Conservation (phyloP, 2,329 filamentous ascomycete species). For the Pseudopyricularia cyperi region DNA sequence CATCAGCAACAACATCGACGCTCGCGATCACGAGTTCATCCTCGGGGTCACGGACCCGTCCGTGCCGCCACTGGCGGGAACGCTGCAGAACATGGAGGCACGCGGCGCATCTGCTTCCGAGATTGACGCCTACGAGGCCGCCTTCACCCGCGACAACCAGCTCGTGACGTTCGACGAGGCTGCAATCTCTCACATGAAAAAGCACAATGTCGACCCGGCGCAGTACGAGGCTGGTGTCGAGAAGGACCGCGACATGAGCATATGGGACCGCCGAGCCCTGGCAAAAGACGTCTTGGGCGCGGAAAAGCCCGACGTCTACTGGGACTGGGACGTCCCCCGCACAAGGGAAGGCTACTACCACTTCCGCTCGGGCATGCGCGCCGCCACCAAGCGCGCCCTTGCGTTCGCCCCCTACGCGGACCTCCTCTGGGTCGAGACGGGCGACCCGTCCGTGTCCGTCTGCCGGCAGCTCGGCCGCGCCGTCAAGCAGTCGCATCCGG, state of each 20-base stretch:
- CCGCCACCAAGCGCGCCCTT: slow-evolving; percentile 85
- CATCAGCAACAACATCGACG: slow-evolving; percentile 80
- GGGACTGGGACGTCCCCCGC: slow-evolving; percentile 83
- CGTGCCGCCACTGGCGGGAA: slow-evolving; percentile 46
- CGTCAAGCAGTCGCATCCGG: slow-evolving; percentile 56
- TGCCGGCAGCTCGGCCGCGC: slow-evolving; percentile 62
- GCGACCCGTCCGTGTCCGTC: slow-evolving; percentile 70
- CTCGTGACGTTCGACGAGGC: slow-evolving; percentile 90
- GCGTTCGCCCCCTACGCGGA: slow-evolving; percentile 89
- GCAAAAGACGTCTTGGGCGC: slow-evolving; percentile 54
- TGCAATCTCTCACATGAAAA: slow-evolving; percentile 59
- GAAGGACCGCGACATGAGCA: slow-evolving; percentile 59
- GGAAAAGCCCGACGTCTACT: slow-evolving; percentile 45
- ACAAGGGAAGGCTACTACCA: slow-evolving; percentile 93
- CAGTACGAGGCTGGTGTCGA: slow-evolving; percentile 51
- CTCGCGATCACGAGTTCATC: slow-evolving; percentile 94
- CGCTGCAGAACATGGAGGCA: slow-evolving; percentile 79
- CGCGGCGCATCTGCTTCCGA: slow-evolving; percentile 64
- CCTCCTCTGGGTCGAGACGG: slow-evolving; percentile 94
- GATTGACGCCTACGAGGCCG: slow-evolving; percentile 73
- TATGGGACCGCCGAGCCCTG: slow-evolving; percentile 62
- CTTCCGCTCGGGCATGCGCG: slow-evolving; percentile 69
- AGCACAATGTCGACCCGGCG: slow-evolving; percentile 49
- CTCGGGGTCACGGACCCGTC: slow-evolving; percentile 30
- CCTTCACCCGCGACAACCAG: slow-evolving; percentile 77